Evolutionary conservation across 345 rosid genomes (phyloP).

Genomic region (Firmiana major): DNA sequence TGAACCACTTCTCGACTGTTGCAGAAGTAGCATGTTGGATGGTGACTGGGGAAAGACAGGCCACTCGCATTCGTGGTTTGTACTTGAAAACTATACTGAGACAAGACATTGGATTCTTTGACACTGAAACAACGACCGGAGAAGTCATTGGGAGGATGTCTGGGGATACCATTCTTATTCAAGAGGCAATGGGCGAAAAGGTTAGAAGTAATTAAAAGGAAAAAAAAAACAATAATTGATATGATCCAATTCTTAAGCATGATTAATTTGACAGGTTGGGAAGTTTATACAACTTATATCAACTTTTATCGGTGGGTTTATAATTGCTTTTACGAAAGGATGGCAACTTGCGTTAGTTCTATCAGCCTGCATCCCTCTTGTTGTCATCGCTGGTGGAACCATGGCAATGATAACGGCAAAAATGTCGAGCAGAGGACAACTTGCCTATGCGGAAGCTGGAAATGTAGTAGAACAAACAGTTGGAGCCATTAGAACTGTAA

Average conservation of each 20-base stretch:
- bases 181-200: conserved; percentile 96
- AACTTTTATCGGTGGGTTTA: conserved; percentile 68
- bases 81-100: conserved; percentile 74
- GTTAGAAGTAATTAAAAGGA: conserved; percentile 18
- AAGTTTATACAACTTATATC: conserved; percentile 61
- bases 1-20: background rate
- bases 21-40: conserved; percentile 89
- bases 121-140: conserved; percentile 82
- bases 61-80: conserved; percentile 61
- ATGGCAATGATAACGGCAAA: conserved; percentile 55
- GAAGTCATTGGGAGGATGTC: conserved; percentile 93
- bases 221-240: too few relatives aligned
- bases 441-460: conserved; percentile 85
- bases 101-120: conserved; percentile 80
- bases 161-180: conserved; percentile 83
- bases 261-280: conserved; percentile 47
- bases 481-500: conserved; percentile 78
- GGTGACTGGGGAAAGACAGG: conserved; percentile 83
- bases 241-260: too few relatives aligned
- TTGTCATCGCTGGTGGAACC: conserved; percentile 49
- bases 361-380: conserved; percentile 57
- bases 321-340: conserved; percentile 56
- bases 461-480: conserved; percentile 80
- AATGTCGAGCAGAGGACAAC: conserved; percentile 70
- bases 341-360: conserved; percentile 52